Evolutionary conservation across 306 rosid species (phyloP).

Genomic region (Corylus heterophylla): DNA sequence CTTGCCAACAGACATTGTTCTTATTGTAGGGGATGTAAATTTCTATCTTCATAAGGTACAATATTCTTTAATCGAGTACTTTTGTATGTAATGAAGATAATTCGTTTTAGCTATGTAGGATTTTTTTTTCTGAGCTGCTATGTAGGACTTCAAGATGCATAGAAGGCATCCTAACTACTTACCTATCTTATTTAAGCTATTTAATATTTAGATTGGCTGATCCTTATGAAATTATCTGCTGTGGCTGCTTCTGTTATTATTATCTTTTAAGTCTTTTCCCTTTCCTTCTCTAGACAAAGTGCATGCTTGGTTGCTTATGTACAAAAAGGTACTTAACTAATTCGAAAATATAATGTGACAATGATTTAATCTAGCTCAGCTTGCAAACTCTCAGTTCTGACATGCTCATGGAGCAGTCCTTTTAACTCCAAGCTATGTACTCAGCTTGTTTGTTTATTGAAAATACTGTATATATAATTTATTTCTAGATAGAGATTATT

Average conservation of each 20-base stretch:
- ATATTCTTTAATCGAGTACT: conserved; percentile 20
- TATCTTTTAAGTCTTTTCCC: not conserved
- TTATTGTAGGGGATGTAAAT: conserved; percentile 65
- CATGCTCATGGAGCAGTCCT: not conserved
- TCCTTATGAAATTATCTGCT: not conserved
- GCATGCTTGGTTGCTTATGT: not conserved
- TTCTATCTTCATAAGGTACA: conserved; percentile 86
- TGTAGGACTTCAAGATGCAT: conserved; percentile 3
- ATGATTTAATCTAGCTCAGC: conserved; percentile 7
- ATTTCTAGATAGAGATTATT: too few relatives aligned
- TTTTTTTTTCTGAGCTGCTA: too few relatives aligned
- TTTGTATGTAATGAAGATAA: conserved; percentile 8
- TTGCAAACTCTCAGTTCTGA: not conserved
- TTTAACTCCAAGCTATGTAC: not conserved
- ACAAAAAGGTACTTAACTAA: not conserved
- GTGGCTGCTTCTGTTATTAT: not conserved
- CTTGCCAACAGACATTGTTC: conserved; percentile 68
- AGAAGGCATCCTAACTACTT: not conserved
- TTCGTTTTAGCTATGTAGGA: not conserved
- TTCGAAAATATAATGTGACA: not conserved
- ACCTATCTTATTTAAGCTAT: not conserved
- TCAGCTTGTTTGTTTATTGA: not conserved
- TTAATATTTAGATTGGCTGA: not conserved
- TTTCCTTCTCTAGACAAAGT: not conserved
- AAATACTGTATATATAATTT: too few relatives aligned